Conservation (phyloP, 1,284 basidiomycete genomes). For the Ceratobasidium sp. region DNA sequence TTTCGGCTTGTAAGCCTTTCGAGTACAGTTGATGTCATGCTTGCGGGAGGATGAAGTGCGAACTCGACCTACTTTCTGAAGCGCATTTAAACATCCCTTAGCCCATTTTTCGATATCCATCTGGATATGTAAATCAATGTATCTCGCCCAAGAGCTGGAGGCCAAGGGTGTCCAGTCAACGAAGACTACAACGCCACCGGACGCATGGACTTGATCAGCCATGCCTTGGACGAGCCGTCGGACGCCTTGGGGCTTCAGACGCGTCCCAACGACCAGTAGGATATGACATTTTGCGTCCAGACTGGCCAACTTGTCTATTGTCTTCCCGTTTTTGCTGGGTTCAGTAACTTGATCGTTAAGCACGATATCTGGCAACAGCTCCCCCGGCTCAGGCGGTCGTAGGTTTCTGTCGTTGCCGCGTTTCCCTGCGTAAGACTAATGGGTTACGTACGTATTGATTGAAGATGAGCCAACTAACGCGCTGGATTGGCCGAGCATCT, state of each 20-base stretch:
- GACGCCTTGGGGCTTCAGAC: neutral
- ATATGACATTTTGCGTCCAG: neutral
- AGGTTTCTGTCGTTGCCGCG: neutral
- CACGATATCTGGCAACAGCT: slow-evolving; percentile 14
- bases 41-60: too few relatives aligned
- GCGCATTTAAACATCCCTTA: neutral
- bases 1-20: too few relatives aligned
- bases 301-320: neutral
- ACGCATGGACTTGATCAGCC: neutral
- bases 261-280: slow-evolving; percentile 12
- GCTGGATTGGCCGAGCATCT: neutral
- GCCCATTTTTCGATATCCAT: slow-evolving; percentile 29
- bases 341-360: slow-evolving; percentile 7
- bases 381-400: neutral
- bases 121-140: slow-evolving; percentile 21
- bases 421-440: too few relatives aligned
- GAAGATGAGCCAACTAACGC: neutral
- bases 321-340: neutral
- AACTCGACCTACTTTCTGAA: neutral
- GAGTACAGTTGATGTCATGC: too few relatives aligned
- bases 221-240: neutral
- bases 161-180: neutral
- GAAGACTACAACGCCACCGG: slow-evolving; percentile 13
- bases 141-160: neutral
- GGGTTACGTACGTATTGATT: too few relatives aligned